These are phyloP conservation scores for Paxillus ammoniavirescens DNA, from an alignment of 768 basidiomycete species.

Conservation along the genomic window DNA sequence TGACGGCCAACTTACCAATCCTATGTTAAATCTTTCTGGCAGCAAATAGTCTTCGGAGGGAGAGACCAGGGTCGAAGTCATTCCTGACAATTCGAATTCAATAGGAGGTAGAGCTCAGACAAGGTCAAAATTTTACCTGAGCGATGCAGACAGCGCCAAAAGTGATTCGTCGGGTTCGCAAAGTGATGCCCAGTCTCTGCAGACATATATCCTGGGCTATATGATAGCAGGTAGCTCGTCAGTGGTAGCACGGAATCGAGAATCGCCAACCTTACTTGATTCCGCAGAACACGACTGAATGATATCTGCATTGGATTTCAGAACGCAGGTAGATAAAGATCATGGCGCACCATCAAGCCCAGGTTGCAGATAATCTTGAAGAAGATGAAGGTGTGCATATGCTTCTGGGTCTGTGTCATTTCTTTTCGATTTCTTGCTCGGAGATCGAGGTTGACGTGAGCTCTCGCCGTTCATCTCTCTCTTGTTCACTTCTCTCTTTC, in stretches of 20 bases:
- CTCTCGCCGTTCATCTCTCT: not conserved
- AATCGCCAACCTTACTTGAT: slow-evolving; percentile 58
- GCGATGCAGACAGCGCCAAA: slow-evolving; percentile 70
- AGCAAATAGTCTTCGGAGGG: slow-evolving; percentile 62
- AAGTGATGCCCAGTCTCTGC: slow-evolving; percentile 76
- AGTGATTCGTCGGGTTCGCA: slow-evolving; percentile 78
- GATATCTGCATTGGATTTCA: not conserved
- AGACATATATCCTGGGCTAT: slow-evolving; percentile 67
- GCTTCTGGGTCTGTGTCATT: slow-evolving; percentile 50
- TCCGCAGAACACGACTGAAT: slow-evolving; percentile 76
- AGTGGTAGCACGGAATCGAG: not conserved
- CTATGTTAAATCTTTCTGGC: slow-evolving; percentile 56
- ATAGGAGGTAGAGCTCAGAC: not conserved
- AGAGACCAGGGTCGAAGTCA: slow-evolving; percentile 51
- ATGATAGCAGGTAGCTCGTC: not conserved
- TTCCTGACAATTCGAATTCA: slow-evolving; percentile 36
- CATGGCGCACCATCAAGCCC: slow-evolving; percentile 56
- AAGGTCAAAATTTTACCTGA: slow-evolving; percentile 47
- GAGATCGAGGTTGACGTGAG: not conserved
- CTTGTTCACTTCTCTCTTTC: not conserved
- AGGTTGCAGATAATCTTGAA: slow-evolving; percentile 52
- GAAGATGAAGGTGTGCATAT: slow-evolving; percentile 47
- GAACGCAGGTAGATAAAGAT: not conserved
- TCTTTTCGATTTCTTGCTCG: slow-evolving; percentile 35
- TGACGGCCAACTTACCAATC: slow-evolving; percentile 50